Percentiles rank a stretch among this genome's conserved stretches.
Evolutionary conservation across 2,329 filamentous ascomycete species (phyloP).

Genomic region (Metarhizium sp.): DNA sequence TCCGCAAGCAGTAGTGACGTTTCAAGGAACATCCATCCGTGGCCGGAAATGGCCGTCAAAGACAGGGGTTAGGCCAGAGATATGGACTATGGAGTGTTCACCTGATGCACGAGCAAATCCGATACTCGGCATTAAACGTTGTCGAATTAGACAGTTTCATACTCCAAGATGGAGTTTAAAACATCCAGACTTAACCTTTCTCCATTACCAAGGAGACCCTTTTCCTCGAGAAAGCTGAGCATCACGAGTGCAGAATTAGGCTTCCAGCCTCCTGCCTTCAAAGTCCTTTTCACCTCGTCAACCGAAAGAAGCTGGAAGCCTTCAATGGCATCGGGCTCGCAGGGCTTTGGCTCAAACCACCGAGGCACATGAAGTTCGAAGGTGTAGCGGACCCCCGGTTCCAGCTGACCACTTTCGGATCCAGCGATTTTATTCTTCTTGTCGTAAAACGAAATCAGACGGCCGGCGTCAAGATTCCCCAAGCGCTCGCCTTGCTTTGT

Average conservation of each 20-base stretch:
- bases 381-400: constrained; percentile 27
- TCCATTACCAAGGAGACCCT: constrained; percentile 15
- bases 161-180: neutral
- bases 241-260: constrained; percentile 31
- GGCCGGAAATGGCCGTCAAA: too few relatives aligned
- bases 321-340: constrained; percentile 18
- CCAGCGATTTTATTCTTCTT: constrained; percentile 21
- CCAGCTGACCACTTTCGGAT: constrained; percentile 22
- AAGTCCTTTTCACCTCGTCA: constrained; percentile 18
- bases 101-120: too few relatives aligned
- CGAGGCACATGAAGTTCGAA: constrained; percentile 23
- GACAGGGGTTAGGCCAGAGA: too few relatives aligned
- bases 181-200: constrained; percentile 8
- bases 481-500: constrained; percentile 9
- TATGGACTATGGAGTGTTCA: too few relatives aligned
- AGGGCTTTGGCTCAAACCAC: constrained; percentile 12
- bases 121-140: too few relatives aligned
- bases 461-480: constrained; percentile 14
- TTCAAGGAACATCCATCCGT: too few relatives aligned
- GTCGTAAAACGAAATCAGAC: constrained; percentile 25
- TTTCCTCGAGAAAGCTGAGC: constrained; percentile 26
- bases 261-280: constrained; percentile 22
- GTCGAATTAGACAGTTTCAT: too few relatives aligned
- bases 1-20: too few relatives aligned
- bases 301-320: constrained; percentile 18